These are phyloP conservation scores for Candida qinlingensis DNA, from an alignment of 805 yeast genomes.

Conservation along the genomic window DNA sequence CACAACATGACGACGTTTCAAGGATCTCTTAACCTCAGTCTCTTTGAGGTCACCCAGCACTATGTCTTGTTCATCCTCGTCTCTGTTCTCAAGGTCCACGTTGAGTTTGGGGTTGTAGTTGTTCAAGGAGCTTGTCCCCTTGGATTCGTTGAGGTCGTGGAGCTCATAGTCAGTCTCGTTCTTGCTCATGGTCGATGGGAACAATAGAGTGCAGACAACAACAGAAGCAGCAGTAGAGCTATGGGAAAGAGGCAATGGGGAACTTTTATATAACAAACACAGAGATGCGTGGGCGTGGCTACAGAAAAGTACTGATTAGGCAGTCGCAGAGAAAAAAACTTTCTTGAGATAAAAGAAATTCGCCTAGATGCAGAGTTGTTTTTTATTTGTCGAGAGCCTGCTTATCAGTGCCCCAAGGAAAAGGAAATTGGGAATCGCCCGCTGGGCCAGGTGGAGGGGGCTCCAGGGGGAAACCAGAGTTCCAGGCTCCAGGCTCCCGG, in stretches of 20 bases:
- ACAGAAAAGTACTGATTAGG: no score
- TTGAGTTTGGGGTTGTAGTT: not conserved
- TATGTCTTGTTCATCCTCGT: slow-evolving; percentile 1
- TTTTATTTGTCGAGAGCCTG: no score
- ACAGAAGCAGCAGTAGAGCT: no score
- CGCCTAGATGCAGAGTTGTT: not conserved
- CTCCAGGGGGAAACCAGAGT: no score
- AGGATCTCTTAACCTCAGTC: slow-evolving; percentile 5
- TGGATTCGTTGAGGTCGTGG: not conserved
- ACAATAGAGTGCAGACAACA: not conserved
- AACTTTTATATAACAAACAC: no score
- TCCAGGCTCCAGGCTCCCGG: no score
- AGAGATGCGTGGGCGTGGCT: no score
- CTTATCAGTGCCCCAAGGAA: not conserved
- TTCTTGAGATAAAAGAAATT: not conserved
- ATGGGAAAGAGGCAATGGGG: no score
- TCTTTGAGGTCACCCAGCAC: slow-evolving; percentile 3
- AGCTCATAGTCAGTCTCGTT: not conserved
- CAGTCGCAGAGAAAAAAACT: no score
- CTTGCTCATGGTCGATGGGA: not conserved
- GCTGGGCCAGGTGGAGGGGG: no score
- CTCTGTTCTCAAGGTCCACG: slow-evolving; percentile 4
- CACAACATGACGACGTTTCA: slow-evolving; percentile 8
- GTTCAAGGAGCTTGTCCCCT: no score
- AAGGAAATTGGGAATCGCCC: not conserved